phyloP scores from a whole-genome alignment of 106 monocot genomes.

The Dendrobium chrysotoxum region DNA sequence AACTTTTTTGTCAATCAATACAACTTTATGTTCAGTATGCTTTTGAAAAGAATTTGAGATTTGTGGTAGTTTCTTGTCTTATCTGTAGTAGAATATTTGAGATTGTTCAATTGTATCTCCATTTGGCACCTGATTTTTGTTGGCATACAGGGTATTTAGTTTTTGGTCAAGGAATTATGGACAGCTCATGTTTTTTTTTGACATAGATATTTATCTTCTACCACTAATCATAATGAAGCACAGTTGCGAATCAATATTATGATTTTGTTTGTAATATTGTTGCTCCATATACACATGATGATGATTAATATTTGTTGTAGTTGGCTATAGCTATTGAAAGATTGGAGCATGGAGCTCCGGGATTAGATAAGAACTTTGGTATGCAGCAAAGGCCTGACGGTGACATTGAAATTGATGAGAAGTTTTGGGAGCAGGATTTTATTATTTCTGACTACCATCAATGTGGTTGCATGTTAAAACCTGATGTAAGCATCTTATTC shows the following conservation, averaged over 20 bases:
- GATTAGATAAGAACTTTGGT: slow-evolving; percentile 95
- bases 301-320: slow-evolving; percentile 35
- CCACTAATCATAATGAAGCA: background rate
- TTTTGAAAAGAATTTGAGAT: too few relatives aligned
- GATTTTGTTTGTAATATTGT: background rate
- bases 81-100: too few relatives aligned
- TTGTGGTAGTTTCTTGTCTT: too few relatives aligned
- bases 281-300: slow-evolving; percentile 7
- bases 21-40: too few relatives aligned
- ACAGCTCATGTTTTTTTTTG: background rate
- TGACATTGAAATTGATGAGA: slow-evolving; percentile 96
- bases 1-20: too few relatives aligned
- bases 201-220: background rate
- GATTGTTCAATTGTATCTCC: too few relatives aligned
- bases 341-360: slow-evolving; percentile 55
- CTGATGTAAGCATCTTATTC: slow-evolving; percentile 65
- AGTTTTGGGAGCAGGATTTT: slow-evolving; percentile 93
- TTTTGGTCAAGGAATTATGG: too few relatives aligned
- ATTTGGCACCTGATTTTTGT: too few relatives aligned
- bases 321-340: slow-evolving; percentile 91
- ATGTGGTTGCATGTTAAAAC: slow-evolving; percentile 89
- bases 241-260: background rate
- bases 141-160: too few relatives aligned
- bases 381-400: slow-evolving; percentile 97
- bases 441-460: slow-evolving; percentile 66